phyloP scores from a whole-genome alignment of 2,329 filamentous ascomycete species.

The Alternaria panax region DNA sequence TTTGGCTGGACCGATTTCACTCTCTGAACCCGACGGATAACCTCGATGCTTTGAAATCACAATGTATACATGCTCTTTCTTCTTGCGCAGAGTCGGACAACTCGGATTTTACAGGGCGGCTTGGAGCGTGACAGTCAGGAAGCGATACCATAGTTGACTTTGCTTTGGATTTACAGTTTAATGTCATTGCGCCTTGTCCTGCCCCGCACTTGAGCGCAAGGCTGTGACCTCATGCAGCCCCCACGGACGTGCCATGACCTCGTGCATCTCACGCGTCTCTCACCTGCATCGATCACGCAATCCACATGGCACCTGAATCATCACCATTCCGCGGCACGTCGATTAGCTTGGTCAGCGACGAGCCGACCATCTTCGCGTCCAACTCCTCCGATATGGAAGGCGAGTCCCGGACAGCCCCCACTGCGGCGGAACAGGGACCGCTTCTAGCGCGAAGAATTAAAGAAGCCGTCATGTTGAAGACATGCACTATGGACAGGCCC shows the following conservation, averaged over 20 bases:
- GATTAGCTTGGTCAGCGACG: constrained; percentile 12
- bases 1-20: constrained; percentile 3
- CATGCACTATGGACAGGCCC: constrained; percentile 36
- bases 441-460: constrained; percentile 37
- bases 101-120: background rate
- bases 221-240: constrained; percentile 25
- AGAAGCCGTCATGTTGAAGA: constrained; percentile 42
- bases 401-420: constrained; percentile 28
- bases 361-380: constrained; percentile 18
- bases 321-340: constrained; percentile 8
- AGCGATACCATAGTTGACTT: constrained; percentile 21
- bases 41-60: constrained; percentile 15
- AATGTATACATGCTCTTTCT: background rate
- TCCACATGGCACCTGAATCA: background rate
- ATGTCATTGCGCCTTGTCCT: constrained; percentile 1
- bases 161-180: background rate
- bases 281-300: constrained; percentile 23
- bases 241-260: constrained; percentile 27
- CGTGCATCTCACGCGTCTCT: constrained; percentile 18
- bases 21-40: constrained; percentile 7
- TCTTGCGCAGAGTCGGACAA: background rate
- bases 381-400: constrained; percentile 31
- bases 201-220: constrained; percentile 17
- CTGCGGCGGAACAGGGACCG: constrained; percentile 29
- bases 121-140: constrained; percentile 9